Percentiles rank a stretch among this genome's conserved stretches.
Evolutionary conservation across 202 grass and related monocot species (phyloP).

Genomic region (Carex arenaria): DNA sequence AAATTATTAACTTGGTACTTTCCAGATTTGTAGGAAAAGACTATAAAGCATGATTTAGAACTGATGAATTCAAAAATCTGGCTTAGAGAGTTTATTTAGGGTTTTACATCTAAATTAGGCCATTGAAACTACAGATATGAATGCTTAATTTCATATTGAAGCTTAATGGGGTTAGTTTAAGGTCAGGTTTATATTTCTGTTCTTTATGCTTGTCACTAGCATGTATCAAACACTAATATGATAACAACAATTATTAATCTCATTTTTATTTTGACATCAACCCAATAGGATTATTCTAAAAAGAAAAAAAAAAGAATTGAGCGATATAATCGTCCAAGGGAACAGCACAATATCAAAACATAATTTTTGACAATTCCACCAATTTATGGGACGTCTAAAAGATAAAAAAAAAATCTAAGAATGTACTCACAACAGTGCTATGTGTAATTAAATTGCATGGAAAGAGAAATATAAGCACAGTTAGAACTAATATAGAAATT

Average conservation of each 20-base stretch:
- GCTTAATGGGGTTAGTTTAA: neutral
- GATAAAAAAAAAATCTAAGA: neutral
- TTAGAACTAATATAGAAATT: neutral
- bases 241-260: neutral
- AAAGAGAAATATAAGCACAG: neutral
- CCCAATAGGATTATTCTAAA: neutral
- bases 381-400: neutral
- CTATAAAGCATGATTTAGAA: neutral
- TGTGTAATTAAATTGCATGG: neutral
- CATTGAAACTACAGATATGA: neutral
- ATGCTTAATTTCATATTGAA: neutral
- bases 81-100: neutral
- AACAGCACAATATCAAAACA: neutral
- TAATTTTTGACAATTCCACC: neutral
- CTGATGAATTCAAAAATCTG: neutral
- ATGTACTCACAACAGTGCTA: neutral
- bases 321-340: neutral
- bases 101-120: neutral
- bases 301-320: neutral
- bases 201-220: neutral
- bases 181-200: neutral
- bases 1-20: neutral
- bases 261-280: neutral
- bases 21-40: neutral
- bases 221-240: neutral